Conservation (phyloP, 108 stramenopile species). For the Thalassiosira profunda region DNA sequence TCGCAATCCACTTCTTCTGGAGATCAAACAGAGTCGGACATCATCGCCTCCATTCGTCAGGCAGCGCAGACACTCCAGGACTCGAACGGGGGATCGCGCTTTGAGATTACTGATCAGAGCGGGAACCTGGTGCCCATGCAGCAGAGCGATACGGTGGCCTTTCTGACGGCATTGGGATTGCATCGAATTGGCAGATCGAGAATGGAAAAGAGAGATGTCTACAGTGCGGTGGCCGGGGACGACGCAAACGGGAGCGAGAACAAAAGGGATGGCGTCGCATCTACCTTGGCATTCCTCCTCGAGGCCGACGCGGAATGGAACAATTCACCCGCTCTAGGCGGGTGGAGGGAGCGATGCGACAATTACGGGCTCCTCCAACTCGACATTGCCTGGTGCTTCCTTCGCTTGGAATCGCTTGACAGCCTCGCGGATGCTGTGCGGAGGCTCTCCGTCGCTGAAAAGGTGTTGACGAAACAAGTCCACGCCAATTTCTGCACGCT, state of each 20-base stretch:
- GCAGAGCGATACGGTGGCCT: constrained; percentile 10
- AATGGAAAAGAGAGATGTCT: constrained; percentile 11
- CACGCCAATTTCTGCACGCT: constrained; percentile 31
- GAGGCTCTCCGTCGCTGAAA: constrained; percentile 14
- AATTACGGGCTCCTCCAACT: constrained; percentile 38
- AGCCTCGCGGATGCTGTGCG: constrained; percentile 14
- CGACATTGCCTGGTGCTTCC: constrained; percentile 39
- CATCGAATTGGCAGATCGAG: constrained; percentile 31
- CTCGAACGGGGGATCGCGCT: background rate
- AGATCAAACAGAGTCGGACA: constrained; percentile 3
- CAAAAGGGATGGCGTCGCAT: constrained; percentile 1
- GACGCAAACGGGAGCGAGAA: background rate
- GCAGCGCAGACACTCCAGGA: constrained; percentile 11
- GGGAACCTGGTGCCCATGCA: constrained; percentile 29
- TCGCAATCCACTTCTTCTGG: background rate
- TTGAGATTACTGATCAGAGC: constrained; percentile 37
- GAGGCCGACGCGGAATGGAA: constrained; percentile 41
- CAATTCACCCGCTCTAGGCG: background rate
- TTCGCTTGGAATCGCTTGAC: constrained; percentile 9
- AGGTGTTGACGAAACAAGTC: constrained; percentile 23
- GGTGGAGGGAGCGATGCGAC: constrained; percentile 17
- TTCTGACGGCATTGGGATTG: constrained; percentile 29
- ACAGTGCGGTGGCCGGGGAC: too few species aligned
- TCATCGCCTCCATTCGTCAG: constrained; percentile 20
- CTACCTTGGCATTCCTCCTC: constrained; percentile 24